Percentiles rank a stretch among this genome's conserved stretches.
phyloP scores from a whole-genome alignment of 2,329 filamentous ascomycete genomes.

The Aspergillaceae sp. region DNA sequence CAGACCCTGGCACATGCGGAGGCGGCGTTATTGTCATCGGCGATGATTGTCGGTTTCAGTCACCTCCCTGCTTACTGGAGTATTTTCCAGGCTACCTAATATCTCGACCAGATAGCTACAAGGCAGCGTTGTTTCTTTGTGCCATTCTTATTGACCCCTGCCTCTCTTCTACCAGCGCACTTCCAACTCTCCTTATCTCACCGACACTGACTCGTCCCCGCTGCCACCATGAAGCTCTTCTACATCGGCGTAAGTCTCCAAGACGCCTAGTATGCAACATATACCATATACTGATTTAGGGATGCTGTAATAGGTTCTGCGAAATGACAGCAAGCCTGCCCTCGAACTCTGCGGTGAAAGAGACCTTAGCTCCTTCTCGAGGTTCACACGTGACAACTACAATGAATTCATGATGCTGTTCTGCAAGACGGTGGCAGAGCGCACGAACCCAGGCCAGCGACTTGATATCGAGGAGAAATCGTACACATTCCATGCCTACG shows the following conservation, averaged over 20 bases:
- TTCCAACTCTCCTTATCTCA: background rate
- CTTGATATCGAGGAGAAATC: slow-evolving; percentile 62
- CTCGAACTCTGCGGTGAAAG: slow-evolving; percentile 69
- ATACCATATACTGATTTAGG: background rate
- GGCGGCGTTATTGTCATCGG: background rate
- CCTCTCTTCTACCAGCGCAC: background rate
- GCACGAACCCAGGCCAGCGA: slow-evolving; percentile 69
- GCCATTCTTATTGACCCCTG: background rate
- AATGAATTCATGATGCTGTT: slow-evolving; percentile 74
- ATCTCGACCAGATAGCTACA: background rate
- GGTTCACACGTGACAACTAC: slow-evolving; percentile 63
- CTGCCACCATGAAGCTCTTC: slow-evolving; percentile 67
- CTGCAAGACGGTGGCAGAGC: slow-evolving; percentile 77
- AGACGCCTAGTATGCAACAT: background rate
- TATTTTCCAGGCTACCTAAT: background rate
- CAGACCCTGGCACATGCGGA: background rate
- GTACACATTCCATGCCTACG: slow-evolving; percentile 63
- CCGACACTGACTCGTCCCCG: background rate
- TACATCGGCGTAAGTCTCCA: slow-evolving; percentile 67
- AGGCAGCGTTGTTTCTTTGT: background rate
- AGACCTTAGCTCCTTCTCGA: slow-evolving; percentile 67
- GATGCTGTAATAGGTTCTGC: slow-evolving; percentile 55
- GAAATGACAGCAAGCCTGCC: slow-evolving; percentile 67
- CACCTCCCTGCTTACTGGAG: background rate
- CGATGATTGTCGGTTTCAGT: background rate